Evolutionary conservation across 257 asterid genomes (phyloP), one percentile per base, ranked within the genome.

Genomic region (Solanum appendiculatum): DNA sequence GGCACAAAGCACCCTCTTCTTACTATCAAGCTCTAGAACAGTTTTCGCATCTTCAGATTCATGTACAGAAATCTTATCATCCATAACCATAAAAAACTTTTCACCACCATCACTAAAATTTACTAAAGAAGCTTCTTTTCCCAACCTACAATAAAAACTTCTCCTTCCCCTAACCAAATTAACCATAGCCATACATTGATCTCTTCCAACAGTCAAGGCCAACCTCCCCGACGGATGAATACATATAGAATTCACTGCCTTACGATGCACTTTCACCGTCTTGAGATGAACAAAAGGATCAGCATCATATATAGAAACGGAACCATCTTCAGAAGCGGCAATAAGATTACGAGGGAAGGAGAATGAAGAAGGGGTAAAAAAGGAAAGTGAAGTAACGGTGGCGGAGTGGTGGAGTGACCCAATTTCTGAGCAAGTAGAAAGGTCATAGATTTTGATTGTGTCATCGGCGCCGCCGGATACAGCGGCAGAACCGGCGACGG

Each of bases 381-480:
- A 97, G 86, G 96, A 86, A 63, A 97, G 96, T 72, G 98, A 92
- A 56, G 98, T 94, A 85, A 97, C 78, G n/a, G 95, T 86, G 83
- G 99, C 88, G 74, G 98, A 86, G 87, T 93, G 92, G 89, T 92
- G 93, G 48, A 95, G 93, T 31, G 98, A 93, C 13, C 98, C 99
- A 34, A 97, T 92, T 86, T 97, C 99, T 4, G 98, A 81, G 74
- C 94, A 95, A 68, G 98, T 74, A 1, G 97, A 91, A 39, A 97
- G 98, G 93, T 97, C 98, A 86, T 95, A 95, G 90, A 97, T 94
- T 90, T 95, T 97, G 92, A 97, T 93, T 33, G 98, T 95, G 91
- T 97, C 98, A 84, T 97, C 99, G 90, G 94, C 90, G 11, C 98
- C 98, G 77, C 98, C 99, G 9, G 99, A 94, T 40, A 91, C 99